Conservation (phyloP, 768 basidiomycete genomes). For the Butyriboletus loyo region DNA sequence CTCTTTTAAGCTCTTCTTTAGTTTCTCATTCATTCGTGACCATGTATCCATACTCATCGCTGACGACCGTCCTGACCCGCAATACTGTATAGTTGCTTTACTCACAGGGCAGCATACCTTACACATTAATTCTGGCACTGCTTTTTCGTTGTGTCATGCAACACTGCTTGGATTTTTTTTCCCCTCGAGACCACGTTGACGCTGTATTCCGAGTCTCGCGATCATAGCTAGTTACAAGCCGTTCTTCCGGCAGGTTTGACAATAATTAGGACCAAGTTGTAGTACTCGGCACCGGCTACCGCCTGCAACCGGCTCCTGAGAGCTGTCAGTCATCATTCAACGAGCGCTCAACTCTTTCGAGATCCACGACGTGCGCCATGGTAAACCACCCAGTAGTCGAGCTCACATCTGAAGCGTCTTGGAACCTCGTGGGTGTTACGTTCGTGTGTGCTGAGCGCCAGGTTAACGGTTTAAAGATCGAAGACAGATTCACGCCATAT, state of each 20-base stretch:
- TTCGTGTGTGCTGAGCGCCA: background rate
- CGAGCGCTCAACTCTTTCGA: background rate
- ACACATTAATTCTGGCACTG: conserved; percentile 23
- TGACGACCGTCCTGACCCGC: conserved; percentile 13
- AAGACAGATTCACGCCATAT: conserved; percentile 89
- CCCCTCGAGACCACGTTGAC: background rate
- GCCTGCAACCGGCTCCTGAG: conserved; percentile 8
- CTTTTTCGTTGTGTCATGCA: conserved; percentile 4
- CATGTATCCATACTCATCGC: conserved; percentile 32
- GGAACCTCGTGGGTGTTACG: conserved; percentile 67
- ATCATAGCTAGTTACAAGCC: conserved; percentile 4
- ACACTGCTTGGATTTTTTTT: conserved; percentile 1
- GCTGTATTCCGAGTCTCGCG: conserved; percentile 6
- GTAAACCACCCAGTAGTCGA: conserved; percentile 67
- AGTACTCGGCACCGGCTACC: background rate
- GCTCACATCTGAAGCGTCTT: conserved; percentile 80
- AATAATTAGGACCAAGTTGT: background rate
- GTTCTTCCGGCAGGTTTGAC: background rate
- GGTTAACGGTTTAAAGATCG: conserved; percentile 48
- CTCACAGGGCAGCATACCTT: conserved; percentile 25
- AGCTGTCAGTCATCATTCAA: background rate
- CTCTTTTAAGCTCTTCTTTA: background rate
- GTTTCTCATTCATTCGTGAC: conserved; percentile 7
- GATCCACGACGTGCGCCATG: conserved; percentile 41
- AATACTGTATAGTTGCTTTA: conserved; percentile 28